Base-by-base conservation (phyloP, 345 rosid genomes). In the Mallotus nudiflorus region DNA sequence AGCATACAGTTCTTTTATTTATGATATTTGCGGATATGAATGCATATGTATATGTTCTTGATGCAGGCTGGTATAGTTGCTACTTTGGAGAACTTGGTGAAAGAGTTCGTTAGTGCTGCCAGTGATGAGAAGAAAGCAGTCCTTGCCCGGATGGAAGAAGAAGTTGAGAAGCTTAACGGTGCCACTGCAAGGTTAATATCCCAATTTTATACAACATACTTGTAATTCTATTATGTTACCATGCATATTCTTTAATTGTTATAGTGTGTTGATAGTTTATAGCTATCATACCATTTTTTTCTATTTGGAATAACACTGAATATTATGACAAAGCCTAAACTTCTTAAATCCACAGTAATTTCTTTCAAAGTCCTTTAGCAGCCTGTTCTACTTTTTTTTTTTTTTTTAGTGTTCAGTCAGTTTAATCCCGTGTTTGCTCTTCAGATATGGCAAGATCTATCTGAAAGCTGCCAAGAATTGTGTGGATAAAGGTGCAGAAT, bases 41-140 rank as follows among this genome's bases (percentile, higher is more conserved):
- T 24, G 35, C 25, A 18, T 11, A 28, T 46, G 39, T 19, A 8
- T 11, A 24, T 68, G 42, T 61, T 78, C 54, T 48, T 10, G 40
- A 51, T 74, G 42, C 29, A 95, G 97, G 99, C 99, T 76, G 99
- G 99, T 82, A 54, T 88, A 62, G 82, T 96, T 62, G 90, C 82
- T 71, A 85, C 87, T 81, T 82, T 96, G 75, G 91, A 86, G 75
- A 77, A 85, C 20, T 82, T 87, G 81, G 96, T 88, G 56, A 92
- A 92, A 79, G 98, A 88, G 77, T 86, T 96, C 54, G 80, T 89
- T 39, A 86, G 89, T 75, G 96, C 96, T 16, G 65, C 82, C 69
- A 71, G 69, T 68, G 97, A 85, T 24, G 93, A 91, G 82, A 92
- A 91, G 86, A 89, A 86, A 79, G 75, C 87, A 69, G 51, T 86